Conservation (phyloP, 257 asterid species). For the Rauvolfia tetraphylla region DNA sequence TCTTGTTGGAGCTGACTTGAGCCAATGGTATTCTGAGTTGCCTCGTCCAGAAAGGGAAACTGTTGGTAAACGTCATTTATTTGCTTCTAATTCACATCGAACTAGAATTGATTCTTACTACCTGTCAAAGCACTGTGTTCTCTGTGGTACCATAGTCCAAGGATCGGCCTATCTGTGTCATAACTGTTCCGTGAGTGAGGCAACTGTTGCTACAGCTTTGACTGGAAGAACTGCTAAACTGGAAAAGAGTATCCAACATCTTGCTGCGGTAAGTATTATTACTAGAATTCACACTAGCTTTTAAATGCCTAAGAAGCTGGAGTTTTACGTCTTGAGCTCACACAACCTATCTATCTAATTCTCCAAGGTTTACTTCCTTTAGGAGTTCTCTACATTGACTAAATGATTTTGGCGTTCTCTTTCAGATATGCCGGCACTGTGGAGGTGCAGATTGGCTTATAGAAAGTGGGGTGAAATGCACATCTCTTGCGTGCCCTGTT, state of each 20-base stretch:
- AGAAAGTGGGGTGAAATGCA: conserved; percentile 88
- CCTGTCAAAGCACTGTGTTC: conserved; percentile 65
- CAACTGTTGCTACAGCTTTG: conserved; percentile 57
- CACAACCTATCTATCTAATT: background rate
- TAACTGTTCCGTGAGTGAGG: conserved; percentile 59
- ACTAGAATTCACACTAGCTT: background rate
- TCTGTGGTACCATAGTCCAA: conserved; percentile 79
- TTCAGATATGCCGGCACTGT: conserved; percentile 89
- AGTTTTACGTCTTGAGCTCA: background rate
- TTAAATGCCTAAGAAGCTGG: background rate
- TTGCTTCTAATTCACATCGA: conserved; percentile 46
- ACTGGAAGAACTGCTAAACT: conserved; percentile 72
- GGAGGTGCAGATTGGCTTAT: conserved; percentile 94
- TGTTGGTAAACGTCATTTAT: conserved; percentile 45
- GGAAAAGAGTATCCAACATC: conserved; percentile 79
- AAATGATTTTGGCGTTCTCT: background rate
- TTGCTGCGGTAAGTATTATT: conserved; percentile 72
- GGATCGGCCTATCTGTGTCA: conserved; percentile 57
- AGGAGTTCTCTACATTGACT: background rate
- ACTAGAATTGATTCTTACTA: conserved; percentile 81
- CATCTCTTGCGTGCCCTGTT: conserved; percentile 77
- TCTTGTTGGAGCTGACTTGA: conserved; percentile 83
- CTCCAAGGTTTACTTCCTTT: background rate
- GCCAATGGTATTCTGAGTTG: conserved; percentile 80
- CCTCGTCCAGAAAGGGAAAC: conserved; percentile 76